Percentiles rank a stretch among this genome's conserved stretches.
phyloP scores from a whole-genome alignment of 2,329 filamentous ascomycete genomes.

The Paramyrothecium sp. region DNA sequence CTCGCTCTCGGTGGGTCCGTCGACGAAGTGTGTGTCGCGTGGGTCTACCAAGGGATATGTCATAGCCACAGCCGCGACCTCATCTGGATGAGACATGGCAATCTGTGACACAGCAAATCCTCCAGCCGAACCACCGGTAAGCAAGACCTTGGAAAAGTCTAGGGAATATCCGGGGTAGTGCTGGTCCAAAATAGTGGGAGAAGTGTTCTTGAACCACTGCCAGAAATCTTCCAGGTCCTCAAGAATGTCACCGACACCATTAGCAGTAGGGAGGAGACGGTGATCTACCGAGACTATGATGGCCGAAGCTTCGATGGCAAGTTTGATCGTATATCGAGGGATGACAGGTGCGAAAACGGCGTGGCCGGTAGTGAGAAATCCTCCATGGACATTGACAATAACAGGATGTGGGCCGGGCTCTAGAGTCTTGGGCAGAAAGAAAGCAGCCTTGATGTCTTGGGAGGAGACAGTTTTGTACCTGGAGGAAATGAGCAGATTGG shows the following conservation, averaged over 20 bases:
- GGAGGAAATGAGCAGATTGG: too few relatives aligned
- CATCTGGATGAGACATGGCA: conserved; percentile 18
- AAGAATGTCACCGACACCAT: conserved; percentile 20
- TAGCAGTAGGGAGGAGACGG: conserved; percentile 18
- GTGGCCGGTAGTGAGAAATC: conserved; percentile 18
- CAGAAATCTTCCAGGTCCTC: conserved; percentile 24
- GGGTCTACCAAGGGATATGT: conserved; percentile 18
- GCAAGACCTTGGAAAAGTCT: conserved; percentile 11
- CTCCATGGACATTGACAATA: conserved; percentile 21
- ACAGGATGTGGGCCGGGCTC: conserved; percentile 16
- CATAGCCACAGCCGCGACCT: conserved; percentile 11
- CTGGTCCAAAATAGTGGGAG: conserved; percentile 3
- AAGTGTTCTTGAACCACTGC: conserved; percentile 15
- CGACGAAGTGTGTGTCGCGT: conserved; percentile 10
- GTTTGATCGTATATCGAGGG: conserved; percentile 13
- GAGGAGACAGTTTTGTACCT: conserved; percentile 17
- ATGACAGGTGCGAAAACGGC: conserved; percentile 21
- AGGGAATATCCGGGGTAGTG: conserved; percentile 6
- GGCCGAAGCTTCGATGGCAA: conserved; percentile 19
- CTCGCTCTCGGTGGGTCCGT: conserved; percentile 8
- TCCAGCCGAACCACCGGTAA: conserved; percentile 19
- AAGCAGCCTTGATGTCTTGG: conserved; percentile 16
- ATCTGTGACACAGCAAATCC: conserved; percentile 18
- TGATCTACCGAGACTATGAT: conserved; percentile 23
- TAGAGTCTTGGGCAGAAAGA: conserved; percentile 22